Evolutionary conservation across 1,284 basidiomycete species (phyloP), one percentile per base, ranked within the genome.

Genomic region (Moesziomyces parantarcticus): DNA sequence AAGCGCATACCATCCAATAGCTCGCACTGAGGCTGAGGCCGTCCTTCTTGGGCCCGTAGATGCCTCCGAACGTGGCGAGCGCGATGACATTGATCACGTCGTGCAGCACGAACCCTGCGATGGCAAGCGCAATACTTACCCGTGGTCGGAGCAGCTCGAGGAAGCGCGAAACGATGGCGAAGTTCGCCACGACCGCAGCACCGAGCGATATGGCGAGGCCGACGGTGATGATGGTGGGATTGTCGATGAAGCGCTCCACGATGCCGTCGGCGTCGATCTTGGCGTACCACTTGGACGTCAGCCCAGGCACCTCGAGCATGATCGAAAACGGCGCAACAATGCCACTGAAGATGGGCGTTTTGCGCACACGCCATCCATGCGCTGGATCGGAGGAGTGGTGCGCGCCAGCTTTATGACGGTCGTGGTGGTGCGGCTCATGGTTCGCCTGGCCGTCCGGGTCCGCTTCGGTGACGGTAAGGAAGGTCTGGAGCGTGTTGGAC

Each of bases 1-100:
- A 91, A 72, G 91, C 92, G 9, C 92, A 85, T 0, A 90, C 91
- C 84, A 92, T 88, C 92, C 92, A 94, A 79, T 90, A 94, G 0
- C 91, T 87, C 16, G 66, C 76, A 13, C 58, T 64, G 21, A 71
- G 64, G 21, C 65, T 76, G 61, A 89, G 90, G 54, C 90, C 90
- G 73, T 90, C 86, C 29, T 78, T 22, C 55, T 88, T 87, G 3
- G 88, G 60, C 1, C 58, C 86, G 80, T 91, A 90, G 45, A 88
- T 85, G 0, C 90, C 86, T 25, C 89, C 91, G 68, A 93, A 93
- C 2, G 87, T 79, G 2, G 86, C 88, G 5, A 94, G 86, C 8
- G 87, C 86, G 20, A 86, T 79, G 26, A 91, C 87, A 70, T 92
- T 92, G 82, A 93, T 89, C 3, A 89, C 55, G 82, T 93, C 92